These are phyloP conservation scores for Dendrostoma leiphaemia DNA, from an alignment of 2,329 filamentous ascomycete species.

Conservation along the genomic window DNA sequence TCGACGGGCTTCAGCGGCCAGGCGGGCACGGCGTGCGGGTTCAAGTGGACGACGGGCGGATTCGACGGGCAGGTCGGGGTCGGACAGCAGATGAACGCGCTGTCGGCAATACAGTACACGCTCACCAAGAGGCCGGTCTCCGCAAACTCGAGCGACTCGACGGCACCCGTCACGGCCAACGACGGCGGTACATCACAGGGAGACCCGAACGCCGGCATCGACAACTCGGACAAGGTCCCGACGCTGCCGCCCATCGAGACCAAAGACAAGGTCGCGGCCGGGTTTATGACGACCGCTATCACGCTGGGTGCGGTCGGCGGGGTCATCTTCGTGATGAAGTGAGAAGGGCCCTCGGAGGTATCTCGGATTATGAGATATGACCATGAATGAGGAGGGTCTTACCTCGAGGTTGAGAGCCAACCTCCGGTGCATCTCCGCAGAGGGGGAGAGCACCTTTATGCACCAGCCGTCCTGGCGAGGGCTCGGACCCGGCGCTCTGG, in stretches of 20 bases:
- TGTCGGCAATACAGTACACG: conserved; percentile 62
- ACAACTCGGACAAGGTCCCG: conserved; percentile 23
- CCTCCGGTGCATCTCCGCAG: conserved; percentile 2
- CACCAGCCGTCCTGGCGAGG: background rate
- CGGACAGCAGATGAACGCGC: conserved; percentile 67
- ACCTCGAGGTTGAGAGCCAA: background rate
- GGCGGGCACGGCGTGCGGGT: conserved; percentile 63
- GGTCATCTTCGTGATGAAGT: conserved; percentile 46
- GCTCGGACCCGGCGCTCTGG: background rate
- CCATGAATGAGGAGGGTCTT: conserved; percentile 12
- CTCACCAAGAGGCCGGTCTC: conserved; percentile 39
- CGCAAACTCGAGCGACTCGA: conserved; percentile 21
- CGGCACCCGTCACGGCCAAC: conserved; percentile 48
- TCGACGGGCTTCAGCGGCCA: conserved; percentile 46
- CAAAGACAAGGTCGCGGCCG: conserved; percentile 54
- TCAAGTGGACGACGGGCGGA: conserved; percentile 54
- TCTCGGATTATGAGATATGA: conserved; percentile 10
- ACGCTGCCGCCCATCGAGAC: conserved; percentile 40
- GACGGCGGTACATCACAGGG: conserved; percentile 61
- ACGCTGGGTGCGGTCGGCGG: conserved; percentile 47
- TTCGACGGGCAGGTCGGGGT: conserved; percentile 64
- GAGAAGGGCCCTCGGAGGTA: conserved; percentile 19
- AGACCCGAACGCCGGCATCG: conserved; percentile 44
- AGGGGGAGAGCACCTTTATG: background rate
- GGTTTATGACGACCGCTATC: conserved; percentile 52